phyloP scores from a whole-genome alignment of 345 rosid genomes.

The Noccaea caerulescens region DNA sequence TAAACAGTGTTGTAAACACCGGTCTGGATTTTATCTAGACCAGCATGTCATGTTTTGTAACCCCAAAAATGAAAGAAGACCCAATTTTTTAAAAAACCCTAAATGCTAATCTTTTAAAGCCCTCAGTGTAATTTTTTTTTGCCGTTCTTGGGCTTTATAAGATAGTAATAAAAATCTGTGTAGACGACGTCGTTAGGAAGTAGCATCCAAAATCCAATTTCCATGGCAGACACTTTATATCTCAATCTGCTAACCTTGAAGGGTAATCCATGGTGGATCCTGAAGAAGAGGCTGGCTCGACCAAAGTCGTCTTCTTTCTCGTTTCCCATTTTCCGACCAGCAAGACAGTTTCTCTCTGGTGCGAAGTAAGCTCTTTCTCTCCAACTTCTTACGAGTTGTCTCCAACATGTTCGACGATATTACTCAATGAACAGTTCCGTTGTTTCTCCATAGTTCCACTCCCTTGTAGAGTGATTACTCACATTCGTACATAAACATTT shows the following conservation, averaged over 20 bases:
- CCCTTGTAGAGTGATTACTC: constrained; percentile 8
- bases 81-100: too few relatives aligned
- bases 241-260: constrained; percentile 30
- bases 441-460: constrained; percentile 21
- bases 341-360: constrained; percentile 2
- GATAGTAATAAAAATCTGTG: background rate
- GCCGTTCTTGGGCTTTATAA: constrained; percentile 11
- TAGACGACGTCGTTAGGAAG: constrained; percentile 34
- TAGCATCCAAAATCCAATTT: constrained; percentile 26
- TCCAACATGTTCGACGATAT: constrained; percentile 40
- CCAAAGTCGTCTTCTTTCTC: constrained; percentile 34
- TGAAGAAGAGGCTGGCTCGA: constrained; percentile 34
- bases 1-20: too few relatives aligned
- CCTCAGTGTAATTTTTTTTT: background rate
- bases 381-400: constrained; percentile 18
- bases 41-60: too few relatives aligned
- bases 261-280: constrained; percentile 43
- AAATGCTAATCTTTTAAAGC: too few relatives aligned
- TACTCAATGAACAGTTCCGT: constrained; percentile 19
- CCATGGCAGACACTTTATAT: constrained; percentile 32
- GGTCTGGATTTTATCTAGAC: too few relatives aligned
- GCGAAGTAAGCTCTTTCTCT: constrained; percentile 30
- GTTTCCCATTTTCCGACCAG: constrained; percentile 1
- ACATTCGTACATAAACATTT: background rate
- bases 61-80: too few relatives aligned